Base-by-base conservation (phyloP, 352 stramenopile genomes). In the Globisporangium nagaii region DNA sequence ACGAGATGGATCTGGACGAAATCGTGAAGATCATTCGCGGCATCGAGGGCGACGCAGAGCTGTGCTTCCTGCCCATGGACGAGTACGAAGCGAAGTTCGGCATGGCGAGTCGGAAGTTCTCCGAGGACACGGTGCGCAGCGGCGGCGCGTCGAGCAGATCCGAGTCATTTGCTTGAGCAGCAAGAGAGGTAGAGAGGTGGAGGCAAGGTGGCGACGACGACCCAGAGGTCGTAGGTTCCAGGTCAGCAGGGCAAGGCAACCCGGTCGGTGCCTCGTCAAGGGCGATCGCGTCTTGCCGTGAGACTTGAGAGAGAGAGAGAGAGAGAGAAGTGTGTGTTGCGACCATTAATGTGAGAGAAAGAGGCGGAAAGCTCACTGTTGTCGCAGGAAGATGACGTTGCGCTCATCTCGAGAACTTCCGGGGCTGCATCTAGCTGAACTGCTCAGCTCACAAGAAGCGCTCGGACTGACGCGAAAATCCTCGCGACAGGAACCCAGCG, bases 21-120 rank as follows among this genome's bases (percentile, higher is more conserved):
- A 71, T 94, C 22, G 80, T 73, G 34, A 89, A 89, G 58, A 70
- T 93, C 37, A n/a, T n/a, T n/a, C n/a, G n/a, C n/a, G n/a, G n/a
- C n/a, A 76, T 84, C 60, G 78, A 90, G 19, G 80, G 81, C 17
- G 82, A 88, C 27, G 68, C 83, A 31, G 84, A 90, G 66, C 78
- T 94, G 17, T 92, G 82, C 41, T 83, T 94, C 45, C 44, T 94
- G 35, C 70, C 79, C 6, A 84, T 89, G 66, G 56, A 75, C 52
- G 81, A 94, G 62, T 92, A 88, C 60, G 62, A 86, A 34, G 48
- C 58, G 28, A 85, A 81, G 49, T 90, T 83, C 40, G 75, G 78
- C 50, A 65, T 63, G 58, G 53, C 47, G 51, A 66, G 59, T 36
- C 60, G 59, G 28, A 72, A 56, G 61, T 56, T 46, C 63, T 65